These are phyloP conservation scores for Sarocladium oryzae DNA, from an alignment of 2,329 filamentous ascomycete species.

Conservation along the genomic window DNA sequence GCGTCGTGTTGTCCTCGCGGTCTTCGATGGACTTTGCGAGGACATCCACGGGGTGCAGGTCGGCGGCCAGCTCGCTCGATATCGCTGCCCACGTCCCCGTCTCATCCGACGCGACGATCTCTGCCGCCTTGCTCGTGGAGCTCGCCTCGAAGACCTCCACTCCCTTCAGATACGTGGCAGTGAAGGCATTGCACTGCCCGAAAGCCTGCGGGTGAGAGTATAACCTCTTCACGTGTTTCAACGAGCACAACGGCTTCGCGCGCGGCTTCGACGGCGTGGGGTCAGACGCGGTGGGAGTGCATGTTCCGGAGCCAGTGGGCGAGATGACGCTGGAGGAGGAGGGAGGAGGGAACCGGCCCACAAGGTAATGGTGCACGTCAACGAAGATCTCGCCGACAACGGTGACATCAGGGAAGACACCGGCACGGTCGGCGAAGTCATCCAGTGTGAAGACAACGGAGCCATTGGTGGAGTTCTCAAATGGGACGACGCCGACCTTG, in stretches of 20 bases:
- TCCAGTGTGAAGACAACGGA: constrained; percentile 87
- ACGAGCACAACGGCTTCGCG: constrained; percentile 39
- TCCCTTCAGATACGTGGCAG: constrained; percentile 61
- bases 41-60: constrained; percentile 60
- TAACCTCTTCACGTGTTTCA: constrained; percentile 63
- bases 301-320: constrained; percentile 34
- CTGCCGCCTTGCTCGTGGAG: constrained; percentile 79
- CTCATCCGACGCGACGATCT: constrained; percentile 59
- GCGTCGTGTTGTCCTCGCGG: constrained; percentile 66
- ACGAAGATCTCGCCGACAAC: constrained; percentile 84
- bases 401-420: constrained; percentile 58
- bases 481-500: constrained; percentile 76
- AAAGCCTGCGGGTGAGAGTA: constrained; percentile 96
- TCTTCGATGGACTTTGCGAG: constrained; percentile 69
- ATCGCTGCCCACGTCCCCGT: constrained; percentile 67
- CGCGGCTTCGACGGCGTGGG: constrained; percentile 39
- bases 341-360: constrained; percentile 42
- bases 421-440: constrained; percentile 70
- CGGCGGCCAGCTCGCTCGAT: constrained; percentile 66
- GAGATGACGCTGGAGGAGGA: not conserved
- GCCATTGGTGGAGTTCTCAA: constrained; percentile 95
- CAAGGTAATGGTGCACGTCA: constrained; percentile 79
- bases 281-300: constrained; percentile 41
- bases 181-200: constrained; percentile 78
- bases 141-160: constrained; percentile 78